phyloP scores from a whole-genome alignment of 805 yeast species.

The Ogataea pini region DNA sequence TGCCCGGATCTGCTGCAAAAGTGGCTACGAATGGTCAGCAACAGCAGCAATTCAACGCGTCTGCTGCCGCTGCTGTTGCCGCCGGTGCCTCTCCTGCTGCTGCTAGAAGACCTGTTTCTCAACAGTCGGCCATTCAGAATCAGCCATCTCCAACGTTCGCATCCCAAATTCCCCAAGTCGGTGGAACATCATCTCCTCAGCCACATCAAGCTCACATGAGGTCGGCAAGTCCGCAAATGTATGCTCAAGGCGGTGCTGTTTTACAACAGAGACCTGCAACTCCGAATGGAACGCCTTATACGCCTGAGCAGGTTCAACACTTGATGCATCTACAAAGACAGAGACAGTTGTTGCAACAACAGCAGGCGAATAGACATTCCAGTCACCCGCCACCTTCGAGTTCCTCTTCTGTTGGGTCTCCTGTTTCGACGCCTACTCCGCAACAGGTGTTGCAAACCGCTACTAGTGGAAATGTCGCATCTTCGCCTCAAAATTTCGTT shows the following conservation, averaged over 20 bases:
- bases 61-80: neutral
- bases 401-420: conserved; percentile 17
- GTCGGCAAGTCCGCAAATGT: conserved; percentile 16
- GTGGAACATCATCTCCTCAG: conserved; percentile 7
- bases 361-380: conserved; percentile 18
- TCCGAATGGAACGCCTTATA: conserved; percentile 58
- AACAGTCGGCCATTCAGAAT: neutral
- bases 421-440: conserved; percentile 24
- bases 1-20: conserved; percentile 7
- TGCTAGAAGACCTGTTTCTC: conserved; percentile 5
- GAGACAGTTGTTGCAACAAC: conserved; percentile 36
- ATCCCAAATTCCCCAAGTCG: conserved; percentile 4
- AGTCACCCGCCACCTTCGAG: conserved; percentile 15
- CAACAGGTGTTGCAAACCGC: conserved; percentile 22
- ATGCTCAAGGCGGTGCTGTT: conserved; percentile 15
- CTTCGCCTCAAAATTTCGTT: conserved; percentile 15
- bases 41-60: neutral
- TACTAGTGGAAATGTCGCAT: conserved; percentile 2
- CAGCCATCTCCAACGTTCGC: conserved; percentile 5
- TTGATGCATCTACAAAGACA: conserved; percentile 43
- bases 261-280: conserved; percentile 40
- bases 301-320: conserved; percentile 62
- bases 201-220: conserved; percentile 12
- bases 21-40: conserved; percentile 5
- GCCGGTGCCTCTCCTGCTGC: neutral